phyloP scores from a whole-genome alignment of 108 stramenopile genomes.

The Cyclotella sp. region DNA sequence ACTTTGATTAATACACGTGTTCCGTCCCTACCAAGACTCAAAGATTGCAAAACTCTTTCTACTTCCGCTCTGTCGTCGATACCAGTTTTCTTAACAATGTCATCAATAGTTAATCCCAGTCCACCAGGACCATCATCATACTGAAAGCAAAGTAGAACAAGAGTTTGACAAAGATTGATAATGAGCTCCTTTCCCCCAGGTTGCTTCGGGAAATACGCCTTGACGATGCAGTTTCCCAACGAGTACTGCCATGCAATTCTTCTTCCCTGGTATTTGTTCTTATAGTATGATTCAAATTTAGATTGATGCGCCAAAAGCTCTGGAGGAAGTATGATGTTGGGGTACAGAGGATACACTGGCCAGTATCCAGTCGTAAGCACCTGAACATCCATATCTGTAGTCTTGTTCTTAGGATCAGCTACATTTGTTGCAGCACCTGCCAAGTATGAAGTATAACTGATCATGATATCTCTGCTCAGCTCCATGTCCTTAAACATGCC shows the following conservation, averaged over 20 bases:
- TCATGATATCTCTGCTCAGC: conserved; percentile 90
- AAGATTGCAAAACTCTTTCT: conserved; percentile 84
- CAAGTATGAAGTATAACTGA: conserved; percentile 68
- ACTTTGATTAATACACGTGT: conserved; percentile 79
- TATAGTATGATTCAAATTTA: conserved; percentile 85
- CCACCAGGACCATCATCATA: conserved; percentile 38
- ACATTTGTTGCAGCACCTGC: conserved; percentile 35
- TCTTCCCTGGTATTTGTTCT: conserved; percentile 92
- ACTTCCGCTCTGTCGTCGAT: conserved; percentile 89
- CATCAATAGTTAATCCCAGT: conserved; percentile 62
- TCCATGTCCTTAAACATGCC: conserved; percentile 99
- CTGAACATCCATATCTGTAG: conserved; percentile 88
- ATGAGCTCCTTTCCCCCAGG: conserved; percentile 68
- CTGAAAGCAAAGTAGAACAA: conserved; percentile 93
- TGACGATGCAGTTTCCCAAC: conserved; percentile 86
- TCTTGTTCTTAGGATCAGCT: conserved; percentile 13
- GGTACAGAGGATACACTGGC: conserved; percentile 91
- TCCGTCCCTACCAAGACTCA: conserved; percentile 87
- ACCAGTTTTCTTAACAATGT: conserved; percentile 80
- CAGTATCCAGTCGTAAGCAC: conserved; percentile 96
- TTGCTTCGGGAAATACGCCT: conserved; percentile 54
- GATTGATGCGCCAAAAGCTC: conserved; percentile 61
- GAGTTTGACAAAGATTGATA: conserved; percentile 92
- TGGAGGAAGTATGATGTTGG: conserved; percentile 70
- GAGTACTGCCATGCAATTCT: conserved; percentile 96